Evolutionary conservation across 495 filamentous ascomycete genomes (phyloP), one percentile per base, ranked within the genome.

Genomic region (Penicillium simplicissimum): DNA sequence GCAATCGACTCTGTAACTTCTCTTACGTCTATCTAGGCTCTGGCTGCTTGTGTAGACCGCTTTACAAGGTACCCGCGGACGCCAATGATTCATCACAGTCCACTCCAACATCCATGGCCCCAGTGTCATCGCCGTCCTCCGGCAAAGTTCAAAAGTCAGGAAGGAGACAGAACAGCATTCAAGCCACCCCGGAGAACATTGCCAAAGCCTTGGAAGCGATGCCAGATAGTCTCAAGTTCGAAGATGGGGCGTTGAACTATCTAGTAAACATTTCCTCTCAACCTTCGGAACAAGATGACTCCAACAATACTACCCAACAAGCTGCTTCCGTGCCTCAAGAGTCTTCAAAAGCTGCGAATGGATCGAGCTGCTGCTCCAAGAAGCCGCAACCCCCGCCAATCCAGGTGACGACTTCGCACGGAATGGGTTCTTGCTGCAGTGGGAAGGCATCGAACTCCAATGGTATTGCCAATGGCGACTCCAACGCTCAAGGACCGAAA

Each of bases 31-130:
- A 0, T 4, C 23, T 31, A 79, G 78, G 73, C 19, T 73, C 75
- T 10, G 68, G 67, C 15, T 81, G 75, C 54, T 40, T 78, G 34
- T 81, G 78, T 59, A 69, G 76, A 55, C 78, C 78, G 9, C 61
- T 80, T 14, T 79, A 79, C 61, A 67, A 74, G 61, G 74, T 79
- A n/a, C 71, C 67, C 33, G 61, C 59, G 9, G 55, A 38, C 28
- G 23, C 37, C 19, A 61, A 54, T 52, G 68, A 70, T 25, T 57
- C 67, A 36, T 55, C 63, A 23, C 59, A 65, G 57, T 51, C 60
- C 23, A 40, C 59, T 1, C 56, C 55, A 40, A n/a, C 63, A 4
- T 55, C 67, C 35, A 35, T 60, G 33, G 34, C 64, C 6, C 28
- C 56, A 19, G 31, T 59, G 19, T 49, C 64, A 11, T 63, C 68